These are phyloP conservation scores for Cubamyces lactineus DNA, from an alignment of 768 basidiomycete species.

Conservation along the genomic window DNA sequence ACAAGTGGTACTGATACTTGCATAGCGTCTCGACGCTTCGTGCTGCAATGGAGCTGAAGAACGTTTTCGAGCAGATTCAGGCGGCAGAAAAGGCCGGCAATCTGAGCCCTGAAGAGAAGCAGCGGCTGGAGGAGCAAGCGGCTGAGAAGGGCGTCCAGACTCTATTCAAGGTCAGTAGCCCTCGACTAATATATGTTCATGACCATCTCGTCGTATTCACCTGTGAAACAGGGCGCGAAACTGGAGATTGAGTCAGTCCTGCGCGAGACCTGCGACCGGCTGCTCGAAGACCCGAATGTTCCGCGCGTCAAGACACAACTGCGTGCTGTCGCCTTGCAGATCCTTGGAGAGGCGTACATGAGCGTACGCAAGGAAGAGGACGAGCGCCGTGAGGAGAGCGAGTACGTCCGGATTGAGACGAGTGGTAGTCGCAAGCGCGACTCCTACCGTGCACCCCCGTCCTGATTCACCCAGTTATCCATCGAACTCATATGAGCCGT, in stretches of 20 bases:
- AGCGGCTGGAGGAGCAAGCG: constrained; percentile 85
- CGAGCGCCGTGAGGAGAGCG: constrained; percentile 58
- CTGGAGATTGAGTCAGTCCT: constrained; percentile 89
- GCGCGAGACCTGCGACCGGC: constrained; percentile 84
- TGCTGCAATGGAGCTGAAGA: constrained; percentile 86
- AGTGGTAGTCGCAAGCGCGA: constrained; percentile 59
- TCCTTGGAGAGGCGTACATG: constrained; percentile 81
- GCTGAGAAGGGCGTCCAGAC: constrained; percentile 92
- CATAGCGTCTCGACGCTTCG: constrained; percentile 80
- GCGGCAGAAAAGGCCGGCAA: constrained; percentile 88
- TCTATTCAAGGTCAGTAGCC: constrained; percentile 71
- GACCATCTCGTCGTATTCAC: not conserved
- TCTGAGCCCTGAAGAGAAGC: constrained; percentile 75
- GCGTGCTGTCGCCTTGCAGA: constrained; percentile 81
- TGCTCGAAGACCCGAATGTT: constrained; percentile 62
- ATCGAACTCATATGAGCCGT: too few species aligned
- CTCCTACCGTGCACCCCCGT: constrained; percentile 20
- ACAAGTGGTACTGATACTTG: not conserved
- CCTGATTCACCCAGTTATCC: too few species aligned
- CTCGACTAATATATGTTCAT: not conserved
- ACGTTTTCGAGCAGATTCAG: constrained; percentile 89
- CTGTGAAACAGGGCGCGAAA: constrained; percentile 70
- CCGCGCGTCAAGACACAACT: constrained; percentile 62
- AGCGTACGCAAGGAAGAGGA: constrained; percentile 66
- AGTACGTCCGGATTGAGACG: constrained; percentile 84